Evolutionary conservation across 768 basidiomycete genomes (phyloP).

Genomic region (Agaricus blazei): DNA sequence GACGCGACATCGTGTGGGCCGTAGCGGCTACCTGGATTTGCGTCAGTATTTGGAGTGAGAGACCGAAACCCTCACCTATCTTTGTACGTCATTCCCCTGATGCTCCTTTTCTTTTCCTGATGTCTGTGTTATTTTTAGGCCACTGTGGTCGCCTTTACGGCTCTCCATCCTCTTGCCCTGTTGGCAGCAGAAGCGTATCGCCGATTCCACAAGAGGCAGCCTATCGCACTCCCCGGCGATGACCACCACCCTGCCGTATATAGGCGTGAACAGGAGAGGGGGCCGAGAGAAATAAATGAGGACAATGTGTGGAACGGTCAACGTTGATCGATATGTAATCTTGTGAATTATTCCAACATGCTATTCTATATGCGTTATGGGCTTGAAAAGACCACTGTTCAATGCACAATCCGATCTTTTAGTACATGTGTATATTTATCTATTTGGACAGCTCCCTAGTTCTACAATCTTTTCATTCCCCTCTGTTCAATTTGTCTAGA

Average conservation of each 20-base stretch:
- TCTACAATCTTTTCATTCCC: slow-evolving; percentile 31
- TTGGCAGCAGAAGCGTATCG: slow-evolving; percentile 39
- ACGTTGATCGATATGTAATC: not conserved
- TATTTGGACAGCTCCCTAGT: too few species aligned
- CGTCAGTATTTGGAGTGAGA: slow-evolving; percentile 53
- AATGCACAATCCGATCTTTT: too few species aligned
- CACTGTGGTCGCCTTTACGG: slow-evolving; percentile 58
- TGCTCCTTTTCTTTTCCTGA: not conserved
- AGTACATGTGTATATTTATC: too few species aligned
- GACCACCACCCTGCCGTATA: slow-evolving; percentile 20
- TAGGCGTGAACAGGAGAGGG: slow-evolving; percentile 6
- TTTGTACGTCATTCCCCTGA: slow-evolving; percentile 39
- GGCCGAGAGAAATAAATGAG: slow-evolving; percentile 38
- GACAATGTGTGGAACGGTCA: slow-evolving; percentile 21
- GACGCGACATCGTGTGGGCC: slow-evolving; percentile 71
- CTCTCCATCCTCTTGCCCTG: slow-evolving; percentile 58
- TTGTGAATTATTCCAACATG: too few species aligned
- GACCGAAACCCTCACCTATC: slow-evolving; percentile 61
- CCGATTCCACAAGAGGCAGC: slow-evolving; percentile 19
- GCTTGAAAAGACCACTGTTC: too few species aligned
- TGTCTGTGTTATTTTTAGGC: slow-evolving; percentile 31
- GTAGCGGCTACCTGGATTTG: slow-evolving; percentile 72
- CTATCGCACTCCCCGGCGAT: slow-evolving; percentile 17
- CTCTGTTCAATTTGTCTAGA: slow-evolving; percentile 82
- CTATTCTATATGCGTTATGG: too few species aligned